Conservation (phyloP, 768 basidiomycete genomes). For the Dentipellis sp. region DNA sequence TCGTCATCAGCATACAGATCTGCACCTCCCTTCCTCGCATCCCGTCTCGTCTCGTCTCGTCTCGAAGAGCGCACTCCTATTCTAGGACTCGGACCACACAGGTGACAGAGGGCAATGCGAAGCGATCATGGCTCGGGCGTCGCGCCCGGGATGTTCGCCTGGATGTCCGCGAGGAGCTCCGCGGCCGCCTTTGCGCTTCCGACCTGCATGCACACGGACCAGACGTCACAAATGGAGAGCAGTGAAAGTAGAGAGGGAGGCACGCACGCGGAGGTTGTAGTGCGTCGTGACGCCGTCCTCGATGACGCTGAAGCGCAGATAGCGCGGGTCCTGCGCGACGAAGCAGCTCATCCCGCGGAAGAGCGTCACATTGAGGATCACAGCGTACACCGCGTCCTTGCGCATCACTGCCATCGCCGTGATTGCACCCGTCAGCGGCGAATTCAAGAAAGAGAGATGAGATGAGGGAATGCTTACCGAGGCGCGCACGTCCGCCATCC, state of each 20-base stretch:
- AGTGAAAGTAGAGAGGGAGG: background rate
- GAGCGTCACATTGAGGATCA: conserved; percentile 65
- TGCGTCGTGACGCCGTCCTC: conserved; percentile 52
- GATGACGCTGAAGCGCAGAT: conserved; percentile 67
- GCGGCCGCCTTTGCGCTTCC: conserved; percentile 9
- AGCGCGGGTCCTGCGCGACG: conserved; percentile 70
- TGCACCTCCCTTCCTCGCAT: no score
- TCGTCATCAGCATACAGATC: no score
- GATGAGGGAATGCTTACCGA: conserved; percentile 34
- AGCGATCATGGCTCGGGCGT: background rate
- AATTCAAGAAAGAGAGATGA: background rate
- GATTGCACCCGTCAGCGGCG: background rate
- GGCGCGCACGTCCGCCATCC: conserved; percentile 61
- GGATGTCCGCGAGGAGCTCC: conserved; percentile 10
- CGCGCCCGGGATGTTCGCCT: conserved; percentile 7
- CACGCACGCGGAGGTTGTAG: conserved; percentile 65
- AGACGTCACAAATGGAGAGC: background rate
- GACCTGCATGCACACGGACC: conserved; percentile 3
- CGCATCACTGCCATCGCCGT: conserved; percentile 57
- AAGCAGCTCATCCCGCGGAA: conserved; percentile 73
- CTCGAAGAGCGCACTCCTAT: no score
- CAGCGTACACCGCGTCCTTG: conserved; percentile 72
- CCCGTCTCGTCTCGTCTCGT: no score
- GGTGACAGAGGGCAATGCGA: no score
- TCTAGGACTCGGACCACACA: no score